These are phyloP conservation scores for Chrysoporthe puriensis DNA, from an alignment of 2,329 filamentous ascomycete genomes.

Conservation along the genomic window DNA sequence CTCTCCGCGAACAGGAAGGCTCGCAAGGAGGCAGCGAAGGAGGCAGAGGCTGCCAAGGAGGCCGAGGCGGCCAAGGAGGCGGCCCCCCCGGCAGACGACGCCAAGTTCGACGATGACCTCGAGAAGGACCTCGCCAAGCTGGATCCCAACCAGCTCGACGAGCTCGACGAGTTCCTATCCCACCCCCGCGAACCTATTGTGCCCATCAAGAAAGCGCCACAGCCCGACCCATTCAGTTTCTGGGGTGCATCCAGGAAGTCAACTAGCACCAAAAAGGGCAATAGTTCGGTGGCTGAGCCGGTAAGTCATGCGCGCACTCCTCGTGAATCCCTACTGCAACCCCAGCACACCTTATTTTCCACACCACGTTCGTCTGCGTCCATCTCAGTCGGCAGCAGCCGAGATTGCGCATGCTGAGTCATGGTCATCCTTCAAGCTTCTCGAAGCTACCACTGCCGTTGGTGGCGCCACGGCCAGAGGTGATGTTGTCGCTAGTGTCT, in stretches of 20 bases:
- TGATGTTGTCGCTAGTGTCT: conserved; percentile 19
- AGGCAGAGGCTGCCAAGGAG: conserved; percentile 48
- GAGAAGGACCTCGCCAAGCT: conserved; percentile 33
- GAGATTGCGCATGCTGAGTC: conserved; percentile 57
- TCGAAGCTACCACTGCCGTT: conserved; percentile 46
- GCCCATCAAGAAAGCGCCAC: conserved; percentile 31
- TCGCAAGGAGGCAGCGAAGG: conserved; percentile 24
- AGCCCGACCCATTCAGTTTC: conserved; percentile 56
- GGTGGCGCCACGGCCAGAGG: conserved; percentile 32
- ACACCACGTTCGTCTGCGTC: conserved; percentile 23
- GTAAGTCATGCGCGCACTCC: conserved; percentile 32
- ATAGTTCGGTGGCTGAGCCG: conserved; percentile 43
- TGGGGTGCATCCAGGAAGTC: conserved; percentile 59
- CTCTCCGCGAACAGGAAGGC: conserved; percentile 27
- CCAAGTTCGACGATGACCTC: conserved; percentile 27
- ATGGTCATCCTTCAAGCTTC: conserved; percentile 41
- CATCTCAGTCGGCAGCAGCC: conserved; percentile 35
- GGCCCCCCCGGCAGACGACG: conserved; percentile 36
- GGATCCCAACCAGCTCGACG: conserved; percentile 32
- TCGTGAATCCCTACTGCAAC: conserved; percentile 28
- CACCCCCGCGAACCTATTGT: conserved; percentile 14
- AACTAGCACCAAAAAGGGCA: conserved; percentile 39
- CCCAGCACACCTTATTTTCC: conserved; percentile 27
- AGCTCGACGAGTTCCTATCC: conserved; percentile 36
- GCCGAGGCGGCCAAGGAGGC: conserved; percentile 49